Conservation (phyloP, 495 filamentous ascomycete species). For the Echria macrotheca region DNA sequence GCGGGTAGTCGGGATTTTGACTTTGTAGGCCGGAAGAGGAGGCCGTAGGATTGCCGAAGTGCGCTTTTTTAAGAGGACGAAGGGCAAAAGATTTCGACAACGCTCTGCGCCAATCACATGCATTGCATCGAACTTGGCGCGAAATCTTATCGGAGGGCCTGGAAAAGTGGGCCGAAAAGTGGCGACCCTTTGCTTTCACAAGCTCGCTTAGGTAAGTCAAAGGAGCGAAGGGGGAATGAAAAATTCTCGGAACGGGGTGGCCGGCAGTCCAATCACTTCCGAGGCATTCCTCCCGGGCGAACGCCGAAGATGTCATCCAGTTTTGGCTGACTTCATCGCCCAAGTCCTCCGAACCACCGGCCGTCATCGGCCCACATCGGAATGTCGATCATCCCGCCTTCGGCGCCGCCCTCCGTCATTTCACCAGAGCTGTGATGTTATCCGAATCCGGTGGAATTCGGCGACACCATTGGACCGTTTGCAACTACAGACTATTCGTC, state of each 20-base stretch:
- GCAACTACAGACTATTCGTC: no score
- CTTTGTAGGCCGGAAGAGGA: neutral
- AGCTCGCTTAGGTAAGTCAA: neutral
- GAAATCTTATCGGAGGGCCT: conserved; percentile 13
- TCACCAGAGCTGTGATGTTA: no score
- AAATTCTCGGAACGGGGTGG: conserved; percentile 11
- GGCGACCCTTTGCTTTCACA: conserved; percentile 6
- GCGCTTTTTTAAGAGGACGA: conserved; percentile 7
- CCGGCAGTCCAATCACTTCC: conserved; percentile 3
- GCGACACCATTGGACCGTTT: no score
- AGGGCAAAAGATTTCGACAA: conserved; percentile 6
- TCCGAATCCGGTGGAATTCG: no score
- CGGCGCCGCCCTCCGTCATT: neutral
- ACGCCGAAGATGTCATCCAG: conserved; percentile 10
- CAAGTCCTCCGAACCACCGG: neutral
- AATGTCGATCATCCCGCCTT: conserved; percentile 6
- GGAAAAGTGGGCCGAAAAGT: conserved; percentile 7
- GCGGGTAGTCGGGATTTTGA: no score
- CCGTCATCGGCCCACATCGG: conserved; percentile 4
- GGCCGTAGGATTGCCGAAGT: conserved; percentile 3
- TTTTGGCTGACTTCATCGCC: conserved; percentile 5
- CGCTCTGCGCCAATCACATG: conserved; percentile 1
- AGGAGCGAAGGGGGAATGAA: neutral
- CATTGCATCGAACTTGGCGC: neutral
- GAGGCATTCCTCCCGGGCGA: neutral